A percentile compares a stretch with the other conserved stretches of the same genome.
phyloP scores from a whole-genome alignment of 257 asterid genomes.

The Pogostemon cablin region DNA sequence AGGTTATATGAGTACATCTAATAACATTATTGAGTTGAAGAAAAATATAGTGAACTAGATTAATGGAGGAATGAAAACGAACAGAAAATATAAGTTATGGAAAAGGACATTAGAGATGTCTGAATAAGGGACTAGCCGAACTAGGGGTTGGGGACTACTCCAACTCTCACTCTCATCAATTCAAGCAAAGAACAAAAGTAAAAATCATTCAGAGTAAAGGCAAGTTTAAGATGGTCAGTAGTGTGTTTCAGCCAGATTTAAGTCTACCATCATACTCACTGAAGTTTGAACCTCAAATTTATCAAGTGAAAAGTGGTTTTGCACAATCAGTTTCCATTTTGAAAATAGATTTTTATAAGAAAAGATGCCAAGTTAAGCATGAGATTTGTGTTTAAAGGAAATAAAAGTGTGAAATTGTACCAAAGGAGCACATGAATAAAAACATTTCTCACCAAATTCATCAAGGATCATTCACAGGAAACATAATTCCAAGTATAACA shows the following conservation, averaged over 20 bases:
- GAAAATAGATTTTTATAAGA: no score
- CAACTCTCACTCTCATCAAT: background rate
- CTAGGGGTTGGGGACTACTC: background rate
- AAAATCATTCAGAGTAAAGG: background rate
- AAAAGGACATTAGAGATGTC: background rate
- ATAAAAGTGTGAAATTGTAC: no score
- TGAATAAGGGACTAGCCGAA: background rate
- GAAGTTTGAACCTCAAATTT: background rate
- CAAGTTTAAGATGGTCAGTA: background rate
- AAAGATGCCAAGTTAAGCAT: no score
- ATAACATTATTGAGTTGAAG: no score
- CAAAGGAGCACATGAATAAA: no score
- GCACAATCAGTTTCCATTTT: background rate
- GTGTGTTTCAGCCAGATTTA: background rate
- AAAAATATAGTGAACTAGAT: no score
- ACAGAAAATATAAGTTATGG: background rate
- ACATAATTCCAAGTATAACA: no score
- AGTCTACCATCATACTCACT: background rate
- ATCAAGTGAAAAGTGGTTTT: background rate
- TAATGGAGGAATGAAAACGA: background rate
- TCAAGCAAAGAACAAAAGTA: background rate
- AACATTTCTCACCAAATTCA: no score
- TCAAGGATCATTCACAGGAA: no score
- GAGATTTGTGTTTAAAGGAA: no score
- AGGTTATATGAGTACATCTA: no score